Conservation (phyloP, 2,329 filamentous ascomycete genomes). For the Nemania sp. region DNA sequence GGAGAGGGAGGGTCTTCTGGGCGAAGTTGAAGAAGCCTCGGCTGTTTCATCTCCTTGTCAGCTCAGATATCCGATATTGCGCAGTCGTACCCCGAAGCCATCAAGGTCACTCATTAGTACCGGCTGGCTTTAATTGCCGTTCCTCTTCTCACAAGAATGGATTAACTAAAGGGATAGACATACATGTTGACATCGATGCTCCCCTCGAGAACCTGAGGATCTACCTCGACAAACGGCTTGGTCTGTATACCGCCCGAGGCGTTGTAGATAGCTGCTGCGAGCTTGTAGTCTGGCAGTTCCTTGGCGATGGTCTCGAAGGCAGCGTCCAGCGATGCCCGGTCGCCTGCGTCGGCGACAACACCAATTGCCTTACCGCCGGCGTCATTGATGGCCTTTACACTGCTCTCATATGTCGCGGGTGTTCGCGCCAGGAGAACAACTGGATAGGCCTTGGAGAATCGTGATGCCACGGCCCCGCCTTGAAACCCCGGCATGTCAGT, state of each 20-base stretch:
- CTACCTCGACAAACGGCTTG: slow-evolving; percentile 70
- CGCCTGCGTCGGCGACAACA: slow-evolving; percentile 73
- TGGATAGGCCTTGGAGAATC: slow-evolving; percentile 73
- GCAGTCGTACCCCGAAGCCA: too few relatives aligned
- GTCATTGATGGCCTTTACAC: slow-evolving; percentile 75
- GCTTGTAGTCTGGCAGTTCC: slow-evolving; percentile 66
- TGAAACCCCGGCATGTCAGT: not conserved
- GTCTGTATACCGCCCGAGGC: slow-evolving; percentile 64
- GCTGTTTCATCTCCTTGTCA: slow-evolving; percentile 46
- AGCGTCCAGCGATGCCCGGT: slow-evolving; percentile 54
- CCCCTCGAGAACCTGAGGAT: slow-evolving; percentile 59
- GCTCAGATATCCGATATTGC: too few relatives aligned
- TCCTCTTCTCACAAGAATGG: not conserved
- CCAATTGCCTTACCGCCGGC: slow-evolving; percentile 77
- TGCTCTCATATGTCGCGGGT: slow-evolving; percentile 70
- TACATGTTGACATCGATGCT: slow-evolving; percentile 63
- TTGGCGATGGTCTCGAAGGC: slow-evolving; percentile 72
- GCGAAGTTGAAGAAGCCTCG: slow-evolving; percentile 78
- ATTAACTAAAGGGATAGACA: not conserved
- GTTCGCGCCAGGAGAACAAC: slow-evolving; percentile 79
- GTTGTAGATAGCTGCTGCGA: slow-evolving; percentile 78
- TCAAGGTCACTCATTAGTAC: too few relatives aligned
- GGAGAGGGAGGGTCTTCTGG: slow-evolving; percentile 72
- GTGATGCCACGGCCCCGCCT: slow-evolving; percentile 64
- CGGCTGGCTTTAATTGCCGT: too few relatives aligned